Conservation (phyloP, 176 grass and related monocot genomes). For the Bonia amplexicaulis region DNA sequence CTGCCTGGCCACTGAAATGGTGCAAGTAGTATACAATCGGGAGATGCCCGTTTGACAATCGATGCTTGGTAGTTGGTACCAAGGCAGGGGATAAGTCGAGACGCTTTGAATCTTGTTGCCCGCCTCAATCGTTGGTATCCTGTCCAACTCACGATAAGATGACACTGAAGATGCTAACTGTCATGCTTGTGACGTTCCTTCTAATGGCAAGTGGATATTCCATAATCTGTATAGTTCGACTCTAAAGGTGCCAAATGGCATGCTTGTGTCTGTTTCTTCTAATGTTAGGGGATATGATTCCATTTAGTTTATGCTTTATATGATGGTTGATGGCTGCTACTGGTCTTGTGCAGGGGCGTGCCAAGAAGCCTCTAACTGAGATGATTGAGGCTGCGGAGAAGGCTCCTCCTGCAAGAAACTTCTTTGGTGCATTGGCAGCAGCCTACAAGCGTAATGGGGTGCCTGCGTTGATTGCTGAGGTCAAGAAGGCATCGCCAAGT, state of each 20-base stretch:
- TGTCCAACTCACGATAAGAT: background rate
- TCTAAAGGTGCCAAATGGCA: background rate
- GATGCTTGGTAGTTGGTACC: too few species aligned
- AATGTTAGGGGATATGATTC: background rate
- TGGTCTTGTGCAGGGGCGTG: constrained; percentile 29
- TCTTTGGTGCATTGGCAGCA: constrained; percentile 52
- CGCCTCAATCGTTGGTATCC: background rate
- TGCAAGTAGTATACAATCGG: background rate
- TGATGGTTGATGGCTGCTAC: background rate
- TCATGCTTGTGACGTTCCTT: background rate
- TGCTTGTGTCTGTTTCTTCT: background rate
- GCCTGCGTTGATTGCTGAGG: constrained; percentile 82
- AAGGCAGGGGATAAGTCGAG: too few species aligned
- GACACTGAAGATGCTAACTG: background rate
- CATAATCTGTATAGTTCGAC: background rate
- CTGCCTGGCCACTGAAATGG: background rate
- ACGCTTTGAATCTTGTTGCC: background rate
- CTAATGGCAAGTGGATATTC: background rate
- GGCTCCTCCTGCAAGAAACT: constrained; percentile 68
- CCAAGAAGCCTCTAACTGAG: constrained; percentile 19
- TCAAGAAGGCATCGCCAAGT: constrained; percentile 93
- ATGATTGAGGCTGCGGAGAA: constrained; percentile 42
- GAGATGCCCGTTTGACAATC: background rate
- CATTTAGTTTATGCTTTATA: background rate
- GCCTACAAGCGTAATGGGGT: constrained; percentile 52